Evolutionary conservation across 345 rosid species (phyloP).

Genomic region (Turnera subulata): DNA sequence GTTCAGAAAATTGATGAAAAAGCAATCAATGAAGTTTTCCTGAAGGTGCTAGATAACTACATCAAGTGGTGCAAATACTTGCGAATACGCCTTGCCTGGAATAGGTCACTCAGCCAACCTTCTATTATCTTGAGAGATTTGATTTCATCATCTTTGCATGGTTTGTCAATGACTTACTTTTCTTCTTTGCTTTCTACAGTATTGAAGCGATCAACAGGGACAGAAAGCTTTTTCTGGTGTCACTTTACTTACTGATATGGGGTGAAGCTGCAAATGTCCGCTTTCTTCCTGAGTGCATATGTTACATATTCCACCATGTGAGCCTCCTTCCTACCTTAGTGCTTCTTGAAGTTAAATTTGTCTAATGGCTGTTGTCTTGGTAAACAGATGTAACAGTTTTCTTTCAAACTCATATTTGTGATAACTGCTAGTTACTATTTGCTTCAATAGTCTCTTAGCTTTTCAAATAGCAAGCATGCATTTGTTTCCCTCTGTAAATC

Average conservation of each 20-base stretch:
- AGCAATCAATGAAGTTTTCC: slow-evolving; percentile 86
- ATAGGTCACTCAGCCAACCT: slow-evolving; percentile 49
- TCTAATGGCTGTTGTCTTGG: neutral
- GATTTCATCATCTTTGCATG: neutral
- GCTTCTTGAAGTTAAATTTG: neutral
- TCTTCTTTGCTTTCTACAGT: slow-evolving; percentile 34
- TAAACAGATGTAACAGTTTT: neutral
- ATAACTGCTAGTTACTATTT: too few species aligned
- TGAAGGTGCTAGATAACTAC: slow-evolving; percentile 86
- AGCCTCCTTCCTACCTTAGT: slow-evolving; percentile 22
- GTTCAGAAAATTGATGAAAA: slow-evolving; percentile 90
- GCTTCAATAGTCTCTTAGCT: too few species aligned
- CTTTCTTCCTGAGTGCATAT: slow-evolving; percentile 95
- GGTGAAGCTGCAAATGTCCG: slow-evolving; percentile 99
- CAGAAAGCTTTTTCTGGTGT: slow-evolving; percentile 86
- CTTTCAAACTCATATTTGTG: neutral
- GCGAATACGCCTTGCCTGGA: slow-evolving; percentile 74
- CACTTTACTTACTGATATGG: slow-evolving; percentile 92
- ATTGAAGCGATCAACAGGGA: slow-evolving; percentile 82
- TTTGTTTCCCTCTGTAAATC: too few species aligned
- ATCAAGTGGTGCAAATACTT: slow-evolving; percentile 97
- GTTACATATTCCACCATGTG: slow-evolving; percentile 95
- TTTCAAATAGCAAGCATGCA: too few species aligned
- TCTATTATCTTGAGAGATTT: slow-evolving; percentile 9
- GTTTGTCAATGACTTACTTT: neutral